These are phyloP conservation scores for Cladophialophora immunda DNA, from an alignment of 2,329 filamentous ascomycete genomes.

Conservation along the genomic window DNA sequence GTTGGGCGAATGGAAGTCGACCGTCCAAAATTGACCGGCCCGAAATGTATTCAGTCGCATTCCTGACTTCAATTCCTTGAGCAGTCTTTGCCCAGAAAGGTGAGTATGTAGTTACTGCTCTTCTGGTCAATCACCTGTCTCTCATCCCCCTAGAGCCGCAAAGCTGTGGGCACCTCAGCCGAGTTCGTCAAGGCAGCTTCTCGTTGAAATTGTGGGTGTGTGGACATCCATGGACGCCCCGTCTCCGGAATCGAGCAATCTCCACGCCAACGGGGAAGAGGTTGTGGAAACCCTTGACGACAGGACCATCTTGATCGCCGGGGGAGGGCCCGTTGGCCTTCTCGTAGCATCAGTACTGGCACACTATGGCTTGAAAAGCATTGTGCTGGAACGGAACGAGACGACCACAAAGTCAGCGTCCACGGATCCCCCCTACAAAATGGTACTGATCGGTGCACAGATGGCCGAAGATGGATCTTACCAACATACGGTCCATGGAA, in stretches of 20 bases:
- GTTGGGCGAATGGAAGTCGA: too few species aligned
- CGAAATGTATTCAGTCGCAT: too few species aligned
- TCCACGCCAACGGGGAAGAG: not conserved
- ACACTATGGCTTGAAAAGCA: slow-evolving; percentile 32
- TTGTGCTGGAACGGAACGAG: slow-evolving; percentile 42
- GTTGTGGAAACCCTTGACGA: not conserved
- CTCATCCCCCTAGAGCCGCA: too few species aligned
- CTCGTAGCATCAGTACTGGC: slow-evolving; percentile 45
- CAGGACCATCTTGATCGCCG: slow-evolving; percentile 52
- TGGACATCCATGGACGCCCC: too few species aligned
- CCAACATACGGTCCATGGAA: slow-evolving; percentile 50
- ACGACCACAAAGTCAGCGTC: slow-evolving; percentile 38
- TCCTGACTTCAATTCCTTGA: too few species aligned
- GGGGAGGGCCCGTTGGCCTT: slow-evolving; percentile 56
- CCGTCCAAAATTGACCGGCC: too few species aligned
- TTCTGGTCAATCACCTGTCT: too few species aligned
- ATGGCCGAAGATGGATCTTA: slow-evolving; percentile 54
- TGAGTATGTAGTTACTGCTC: too few species aligned
- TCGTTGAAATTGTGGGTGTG: too few species aligned
- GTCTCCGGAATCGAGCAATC: not conserved
- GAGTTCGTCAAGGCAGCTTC: too few species aligned
- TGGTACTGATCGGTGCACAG: slow-evolving; percentile 38
- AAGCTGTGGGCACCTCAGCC: too few species aligned
- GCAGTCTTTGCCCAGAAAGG: too few species aligned
- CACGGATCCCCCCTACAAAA: slow-evolving; percentile 50